Conservation (phyloP, 805 yeast species). For the Teunomyces stri region DNA sequence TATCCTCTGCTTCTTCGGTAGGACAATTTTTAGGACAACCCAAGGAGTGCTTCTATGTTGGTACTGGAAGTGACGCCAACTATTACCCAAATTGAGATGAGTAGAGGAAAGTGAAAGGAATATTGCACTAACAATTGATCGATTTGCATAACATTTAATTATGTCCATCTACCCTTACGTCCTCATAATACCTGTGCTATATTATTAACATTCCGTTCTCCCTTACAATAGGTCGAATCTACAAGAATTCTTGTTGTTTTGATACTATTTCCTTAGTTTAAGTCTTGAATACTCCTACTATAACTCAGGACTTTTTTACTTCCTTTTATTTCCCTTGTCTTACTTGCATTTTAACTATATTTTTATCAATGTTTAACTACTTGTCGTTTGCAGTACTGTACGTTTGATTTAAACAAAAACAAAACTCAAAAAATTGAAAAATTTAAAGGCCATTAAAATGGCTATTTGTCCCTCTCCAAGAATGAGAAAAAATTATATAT, state of each 20-base stretch:
- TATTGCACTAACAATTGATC: slow-evolving; percentile 1
- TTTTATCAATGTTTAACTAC: slow-evolving; percentile 1
- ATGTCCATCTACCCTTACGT: not conserved
- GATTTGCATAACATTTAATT: slow-evolving; percentile 2
- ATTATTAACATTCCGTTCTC: slow-evolving; percentile 1
- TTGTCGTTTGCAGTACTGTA: not conserved
- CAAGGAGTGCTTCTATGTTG: not conserved
- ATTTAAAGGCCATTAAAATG: not conserved
- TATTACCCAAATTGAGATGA: not conserved
- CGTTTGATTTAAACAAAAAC: not conserved
- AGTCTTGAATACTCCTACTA: not conserved
- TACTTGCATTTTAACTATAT: slow-evolving; percentile 1
- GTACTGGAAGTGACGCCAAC: not conserved
- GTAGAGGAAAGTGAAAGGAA: not conserved
- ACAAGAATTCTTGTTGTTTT: not conserved
- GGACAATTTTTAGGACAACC: not conserved
- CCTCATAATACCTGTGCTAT: slow-evolving; percentile 4
- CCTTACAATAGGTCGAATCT: not conserved
- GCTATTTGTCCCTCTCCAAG: not conserved
- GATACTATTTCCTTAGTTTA: not conserved
- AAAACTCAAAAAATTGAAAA: not conserved
- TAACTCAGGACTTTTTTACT: not conserved
- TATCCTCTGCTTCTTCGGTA: slow-evolving; percentile 5
- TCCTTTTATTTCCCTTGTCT: not conserved
- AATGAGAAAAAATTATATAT: not conserved